Evolutionary conservation across 1,139 yeast species (phyloP).

Genomic region (Lodderomyces metapsilosis): DNA sequence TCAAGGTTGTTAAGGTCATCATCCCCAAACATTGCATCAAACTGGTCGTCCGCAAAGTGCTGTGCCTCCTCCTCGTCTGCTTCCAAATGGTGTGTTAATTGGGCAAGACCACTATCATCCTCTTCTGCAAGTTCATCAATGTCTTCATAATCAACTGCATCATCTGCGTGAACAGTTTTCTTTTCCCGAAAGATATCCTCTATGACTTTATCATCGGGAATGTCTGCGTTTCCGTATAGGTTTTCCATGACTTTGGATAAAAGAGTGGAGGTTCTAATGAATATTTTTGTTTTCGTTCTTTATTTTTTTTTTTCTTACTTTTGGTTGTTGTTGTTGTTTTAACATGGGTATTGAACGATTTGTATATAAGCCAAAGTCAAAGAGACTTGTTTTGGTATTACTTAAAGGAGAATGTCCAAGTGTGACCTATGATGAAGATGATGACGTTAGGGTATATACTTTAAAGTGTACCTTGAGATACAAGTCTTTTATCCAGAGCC

Average conservation of each 20-base stretch:
- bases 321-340: neutral
- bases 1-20: slow-evolving; percentile 8
- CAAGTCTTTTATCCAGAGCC: slow-evolving; percentile 10
- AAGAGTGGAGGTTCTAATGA: neutral
- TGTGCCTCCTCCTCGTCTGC: slow-evolving; percentile 36
- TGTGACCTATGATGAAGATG: slow-evolving; percentile 3
- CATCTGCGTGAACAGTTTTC: slow-evolving; percentile 71
- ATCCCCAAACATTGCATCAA: slow-evolving; percentile 51
- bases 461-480: slow-evolving; percentile 1
- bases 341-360: slow-evolving; percentile 4
- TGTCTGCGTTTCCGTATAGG: slow-evolving; percentile 16
- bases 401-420: neutral
- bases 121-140: slow-evolving; percentile 96
- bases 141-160: slow-evolving; percentile 94
- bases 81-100: too few species aligned
- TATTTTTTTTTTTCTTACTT: neutral
- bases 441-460: neutral
- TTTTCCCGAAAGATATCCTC: slow-evolving; percentile 40
- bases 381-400: neutral
- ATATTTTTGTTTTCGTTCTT: neutral
- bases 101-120: slow-evolving; percentile 30
- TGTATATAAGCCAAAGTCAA: neutral
- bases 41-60: slow-evolving; percentile 41
- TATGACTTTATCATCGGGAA: slow-evolving; percentile 36
- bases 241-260: neutral